phyloP scores from a whole-genome alignment of 257 asterid species.

The Henckelia pumila region DNA sequence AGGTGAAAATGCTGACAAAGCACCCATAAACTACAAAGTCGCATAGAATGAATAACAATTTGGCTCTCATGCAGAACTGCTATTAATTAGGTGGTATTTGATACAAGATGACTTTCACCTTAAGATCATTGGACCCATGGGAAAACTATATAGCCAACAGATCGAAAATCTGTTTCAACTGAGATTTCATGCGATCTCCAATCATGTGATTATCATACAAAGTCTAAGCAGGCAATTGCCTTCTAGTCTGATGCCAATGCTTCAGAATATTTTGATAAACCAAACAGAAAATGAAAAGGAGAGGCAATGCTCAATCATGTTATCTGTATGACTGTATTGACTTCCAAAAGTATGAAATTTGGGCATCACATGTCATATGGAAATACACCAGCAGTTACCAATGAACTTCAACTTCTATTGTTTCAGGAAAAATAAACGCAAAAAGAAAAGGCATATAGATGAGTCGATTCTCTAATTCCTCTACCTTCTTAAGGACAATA shows the following conservation, averaged over 20 bases:
- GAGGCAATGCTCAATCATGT: not conserved
- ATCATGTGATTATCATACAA: slow-evolving; percentile 11
- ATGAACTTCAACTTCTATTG: not conserved
- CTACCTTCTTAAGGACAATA: slow-evolving; percentile 17
- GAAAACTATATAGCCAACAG: slow-evolving; percentile 22
- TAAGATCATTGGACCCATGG: slow-evolving; percentile 2
- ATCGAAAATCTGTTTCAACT: not conserved
- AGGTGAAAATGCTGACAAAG: slow-evolving; percentile 12
- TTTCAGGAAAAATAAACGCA: not conserved
- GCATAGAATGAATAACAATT: slow-evolving; percentile 4
- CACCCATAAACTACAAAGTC: not conserved
- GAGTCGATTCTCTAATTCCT: not conserved
- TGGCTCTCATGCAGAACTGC: slow-evolving; percentile 16
- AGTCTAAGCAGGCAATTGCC: not conserved
- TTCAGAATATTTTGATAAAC: slow-evolving; percentile 3
- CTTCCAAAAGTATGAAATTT: slow-evolving; percentile 4
- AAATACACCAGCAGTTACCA: not conserved
- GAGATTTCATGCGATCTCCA: slow-evolving; percentile 9
- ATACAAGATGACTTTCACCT: slow-evolving; percentile 15
- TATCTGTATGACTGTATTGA: not conserved
- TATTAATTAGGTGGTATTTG: not conserved
- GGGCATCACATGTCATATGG: not conserved
- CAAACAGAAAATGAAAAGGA: not conserved
- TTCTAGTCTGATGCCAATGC: not conserved
- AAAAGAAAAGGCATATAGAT: not conserved